Base-by-base conservation (phyloP, 2,329 filamentous ascomycete genomes). In the Epichloe sibirici region DNA sequence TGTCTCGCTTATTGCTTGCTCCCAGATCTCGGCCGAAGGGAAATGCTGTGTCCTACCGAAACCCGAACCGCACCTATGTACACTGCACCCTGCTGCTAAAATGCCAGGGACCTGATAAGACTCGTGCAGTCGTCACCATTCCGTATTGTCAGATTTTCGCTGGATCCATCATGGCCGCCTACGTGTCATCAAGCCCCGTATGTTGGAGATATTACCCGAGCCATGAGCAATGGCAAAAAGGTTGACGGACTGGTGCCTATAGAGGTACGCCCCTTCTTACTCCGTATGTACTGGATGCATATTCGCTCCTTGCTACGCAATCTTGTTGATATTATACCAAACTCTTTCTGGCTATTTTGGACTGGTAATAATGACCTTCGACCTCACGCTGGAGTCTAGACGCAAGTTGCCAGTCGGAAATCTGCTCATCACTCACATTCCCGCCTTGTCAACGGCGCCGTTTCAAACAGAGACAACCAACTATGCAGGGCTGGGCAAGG, bases 11-110 rank as follows among this genome's bases (percentile, higher is more conserved):
- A 23, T 37, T 43, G 48, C 31, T 37, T 43, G 48, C 31, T 31
- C 11, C 45, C 45, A 49, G 45, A 49, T 56, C 50, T 56, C 53
- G 52, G 53, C 55, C 55, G 55, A 56, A 42, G 52, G 11, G 12
- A 7, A 25, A 40, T 48, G 45, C 11, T 23, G 39, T 44, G 49
- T 45, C 40, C 13, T 28, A 13, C 17, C 23, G 45, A 25, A 34
- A 21, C 17, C 43, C 43, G 44, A 35, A 43, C n/a, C 23, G 40
- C 13, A 43, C 45, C 44, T 44, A 21, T 21, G 17, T 21, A 25
- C 17, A 9, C 17, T 13, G 17, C 38, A 48, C 44, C 40, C 48
- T 50, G 23, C 42, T 49, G 21, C 25, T 31, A 17, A 9, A 45
- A 31, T 31, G 9, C 31, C 31, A 4, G 31, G 31, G 31, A 50